Base-by-base conservation (phyloP, 371 early-diverging fungal genomes). In the Gilbertella persicaria region DNA sequence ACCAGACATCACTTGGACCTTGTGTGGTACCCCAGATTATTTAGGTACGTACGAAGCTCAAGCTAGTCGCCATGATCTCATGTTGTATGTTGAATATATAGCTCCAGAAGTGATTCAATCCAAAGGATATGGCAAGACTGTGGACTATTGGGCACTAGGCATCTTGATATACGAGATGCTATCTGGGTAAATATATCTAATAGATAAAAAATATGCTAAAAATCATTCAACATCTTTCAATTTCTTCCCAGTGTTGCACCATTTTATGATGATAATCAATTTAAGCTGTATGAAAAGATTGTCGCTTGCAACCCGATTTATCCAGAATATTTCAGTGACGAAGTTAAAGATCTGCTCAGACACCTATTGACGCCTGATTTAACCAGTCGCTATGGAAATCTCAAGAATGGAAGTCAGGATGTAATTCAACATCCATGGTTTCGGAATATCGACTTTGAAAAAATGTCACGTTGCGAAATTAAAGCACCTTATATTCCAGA, bases 21-120 rank as follows among this genome's bases (percentile, higher is more conserved):
- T 96, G 30, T 98, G 98, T 67, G 99, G 99, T 13, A 99, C 99
- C 17, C 99, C 99, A 13, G 99, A 98, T 71, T 99, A 98, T 61
- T 61, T 91, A 29, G 39, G 47, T 55, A 46, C 29, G 12, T 13
- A n/a, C n/a, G n/a, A n/a, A n/a, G n/a, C n/a, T n/a, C n/a, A n/a
- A n/a, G n/a, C n/a, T n/a, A n/a, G n/a, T n/a, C n/a, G n/a, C n/a
- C n/a, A n/a, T n/a, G n/a, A n/a, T n/a, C n/a, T n/a, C n/a, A n/a
- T n/a, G n/a, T 0, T 17, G 35, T n/a, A 24, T 24, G 13, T 35
- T 96, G 89, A 71, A 87, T 51, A 40, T 21, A 24, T 97, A 72
- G 97, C 99, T 1, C 99, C 99, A 3, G 99, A 98, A 73, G 94
- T 99, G 49, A 96, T 99, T 71, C 88, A 91, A 68, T 90, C 91